Percentiles rank a stretch among this genome's conserved stretches.
phyloP scores from a whole-genome alignment of 176 grass and related monocot species.

The Triticum timopheevii region DNA sequence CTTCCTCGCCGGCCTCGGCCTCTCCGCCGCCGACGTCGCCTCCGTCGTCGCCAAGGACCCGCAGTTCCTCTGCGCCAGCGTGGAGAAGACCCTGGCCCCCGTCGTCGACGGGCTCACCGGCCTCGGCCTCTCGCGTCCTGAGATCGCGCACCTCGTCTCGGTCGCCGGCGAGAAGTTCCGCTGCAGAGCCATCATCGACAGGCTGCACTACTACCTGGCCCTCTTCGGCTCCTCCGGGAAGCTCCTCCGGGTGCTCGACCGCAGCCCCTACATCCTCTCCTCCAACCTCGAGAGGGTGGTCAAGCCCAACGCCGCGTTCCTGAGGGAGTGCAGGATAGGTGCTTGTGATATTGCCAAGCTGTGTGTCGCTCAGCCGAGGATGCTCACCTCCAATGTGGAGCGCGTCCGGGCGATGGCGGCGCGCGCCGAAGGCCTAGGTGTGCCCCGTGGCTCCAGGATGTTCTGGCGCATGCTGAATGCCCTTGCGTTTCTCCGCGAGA shows the following conservation, averaged over 20 bases:
- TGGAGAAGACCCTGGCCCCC: neutral
- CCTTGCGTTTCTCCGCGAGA: neutral
- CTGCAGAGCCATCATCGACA: neutral
- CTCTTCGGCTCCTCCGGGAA: neutral
- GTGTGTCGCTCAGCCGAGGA: neutral
- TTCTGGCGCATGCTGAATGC: neutral
- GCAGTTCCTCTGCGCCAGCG: neutral
- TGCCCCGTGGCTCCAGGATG: neutral
- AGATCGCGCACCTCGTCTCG: neutral
- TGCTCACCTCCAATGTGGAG: neutral
- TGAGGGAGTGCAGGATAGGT: neutral
- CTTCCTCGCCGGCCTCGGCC: neutral
- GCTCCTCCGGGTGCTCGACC: neutral
- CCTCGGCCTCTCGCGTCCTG: too few species aligned
- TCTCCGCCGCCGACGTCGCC: neutral
- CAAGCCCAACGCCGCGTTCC: neutral
- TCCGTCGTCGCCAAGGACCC: neutral
- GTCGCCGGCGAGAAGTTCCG: neutral
- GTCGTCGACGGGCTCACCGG: too few species aligned
- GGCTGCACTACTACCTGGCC: neutral
- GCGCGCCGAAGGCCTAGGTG: neutral
- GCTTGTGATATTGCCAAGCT: neutral
- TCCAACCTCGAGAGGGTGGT: neutral
- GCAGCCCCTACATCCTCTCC: neutral
- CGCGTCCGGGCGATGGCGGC: neutral